Percentiles rank a stretch among this genome's conserved stretches.
These are phyloP conservation scores for Pseudonitzschia delicatissima DNA, from an alignment of 108 stramenopile species.

Conservation along the genomic window DNA sequence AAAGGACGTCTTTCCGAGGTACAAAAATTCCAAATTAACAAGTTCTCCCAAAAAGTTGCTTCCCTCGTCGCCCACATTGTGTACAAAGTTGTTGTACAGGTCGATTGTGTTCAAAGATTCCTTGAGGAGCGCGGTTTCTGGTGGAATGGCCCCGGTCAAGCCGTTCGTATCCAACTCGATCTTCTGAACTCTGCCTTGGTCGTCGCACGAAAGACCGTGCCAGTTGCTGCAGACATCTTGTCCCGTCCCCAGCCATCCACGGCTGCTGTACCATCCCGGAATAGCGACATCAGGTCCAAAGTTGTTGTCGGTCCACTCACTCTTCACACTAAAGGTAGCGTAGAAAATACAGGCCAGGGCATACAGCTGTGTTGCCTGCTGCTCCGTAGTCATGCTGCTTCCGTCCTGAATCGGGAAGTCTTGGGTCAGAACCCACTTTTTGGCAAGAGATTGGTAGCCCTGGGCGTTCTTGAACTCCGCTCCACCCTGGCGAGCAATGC, in stretches of 20 bases:
- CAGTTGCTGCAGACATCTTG: slow-evolving; percentile 44
- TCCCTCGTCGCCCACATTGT: slow-evolving; percentile 44
- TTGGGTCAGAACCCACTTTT: slow-evolving; percentile 27
- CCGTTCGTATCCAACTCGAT: slow-evolving; percentile 40
- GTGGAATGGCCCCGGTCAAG: slow-evolving; percentile 40
- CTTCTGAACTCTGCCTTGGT: slow-evolving; percentile 28
- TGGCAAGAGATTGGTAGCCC: slow-evolving; percentile 25
- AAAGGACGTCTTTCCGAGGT: slow-evolving; percentile 25
- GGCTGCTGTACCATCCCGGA: slow-evolving; percentile 41
- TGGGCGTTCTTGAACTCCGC: slow-evolving; percentile 19
- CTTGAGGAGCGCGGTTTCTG: slow-evolving; percentile 29
- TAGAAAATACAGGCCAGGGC: slow-evolving; percentile 31
- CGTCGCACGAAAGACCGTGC: slow-evolving; percentile 57
- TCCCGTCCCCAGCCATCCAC: slow-evolving; percentile 22
- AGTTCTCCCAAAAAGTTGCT: slow-evolving; percentile 41
- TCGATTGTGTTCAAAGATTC: slow-evolving; percentile 26
- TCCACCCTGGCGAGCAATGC: slow-evolving; percentile 22
- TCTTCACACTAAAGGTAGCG: slow-evolving; percentile 13
- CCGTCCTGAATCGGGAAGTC: slow-evolving; percentile 12
- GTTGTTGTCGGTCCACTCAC: slow-evolving; percentile 17
- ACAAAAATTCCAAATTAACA: slow-evolving; percentile 32
- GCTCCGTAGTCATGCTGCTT: slow-evolving; percentile 17
- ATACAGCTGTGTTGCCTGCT: slow-evolving; percentile 31
- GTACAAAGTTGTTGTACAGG: slow-evolving; percentile 32
- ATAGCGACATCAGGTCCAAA: slow-evolving; percentile 16